Conservation (phyloP, 2,329 filamentous ascomycete genomes). For the Arachnopeziza araneosa region DNA sequence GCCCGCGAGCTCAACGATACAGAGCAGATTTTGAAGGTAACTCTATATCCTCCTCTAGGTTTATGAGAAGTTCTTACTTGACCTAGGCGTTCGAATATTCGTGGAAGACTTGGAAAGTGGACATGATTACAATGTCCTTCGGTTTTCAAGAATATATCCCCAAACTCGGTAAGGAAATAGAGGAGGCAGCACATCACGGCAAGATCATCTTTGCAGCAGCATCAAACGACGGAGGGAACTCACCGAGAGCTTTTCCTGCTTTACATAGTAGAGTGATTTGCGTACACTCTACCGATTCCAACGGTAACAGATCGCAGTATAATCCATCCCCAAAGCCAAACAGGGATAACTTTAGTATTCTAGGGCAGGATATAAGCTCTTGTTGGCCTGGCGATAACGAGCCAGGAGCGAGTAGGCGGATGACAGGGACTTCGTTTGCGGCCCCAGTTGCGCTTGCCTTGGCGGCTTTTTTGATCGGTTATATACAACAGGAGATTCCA, state of each 20-base stretch:
- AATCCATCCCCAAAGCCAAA: not conserved
- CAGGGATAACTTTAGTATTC: not conserved
- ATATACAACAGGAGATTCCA: not conserved
- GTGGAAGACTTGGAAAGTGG: constrained; percentile 13
- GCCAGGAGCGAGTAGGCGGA: not conserved
- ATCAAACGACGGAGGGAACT: not conserved
- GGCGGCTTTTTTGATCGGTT: not conserved
- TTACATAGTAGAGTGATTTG: not conserved
- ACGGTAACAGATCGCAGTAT: not conserved
- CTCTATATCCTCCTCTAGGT: not conserved
- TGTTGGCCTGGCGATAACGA: not conserved
- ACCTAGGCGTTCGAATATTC: constrained; percentile 14
- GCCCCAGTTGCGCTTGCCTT: not conserved
- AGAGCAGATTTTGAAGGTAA: not conserved
- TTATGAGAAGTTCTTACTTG: not conserved
- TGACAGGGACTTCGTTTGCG: not conserved
- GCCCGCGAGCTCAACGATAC: not conserved
- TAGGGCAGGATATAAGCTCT: not conserved
- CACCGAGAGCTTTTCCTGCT: not conserved
- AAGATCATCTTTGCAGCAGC: constrained; percentile 1
- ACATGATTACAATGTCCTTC: constrained; percentile 18
- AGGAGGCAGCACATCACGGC: not conserved
- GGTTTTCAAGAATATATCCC: not conserved
- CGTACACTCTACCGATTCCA: not conserved
- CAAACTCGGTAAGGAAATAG: not conserved